phyloP scores from a whole-genome alignment of 73 alveolate genomes.

The Paramecium biaurelia region DNA sequence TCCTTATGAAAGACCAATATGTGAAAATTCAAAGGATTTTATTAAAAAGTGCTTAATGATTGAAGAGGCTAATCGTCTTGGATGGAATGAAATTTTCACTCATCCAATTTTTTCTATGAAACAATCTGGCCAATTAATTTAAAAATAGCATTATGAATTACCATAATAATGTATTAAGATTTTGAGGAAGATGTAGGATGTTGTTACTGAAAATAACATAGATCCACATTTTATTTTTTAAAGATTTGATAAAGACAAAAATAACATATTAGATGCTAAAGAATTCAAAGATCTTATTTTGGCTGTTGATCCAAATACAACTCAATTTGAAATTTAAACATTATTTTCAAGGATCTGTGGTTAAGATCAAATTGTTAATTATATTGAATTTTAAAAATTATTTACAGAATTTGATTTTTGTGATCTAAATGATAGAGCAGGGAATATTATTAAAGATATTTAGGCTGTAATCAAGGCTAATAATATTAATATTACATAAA shows the following conservation, averaged over 20 bases:
- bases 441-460: conserved; percentile 41
- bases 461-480: conserved; percentile 58
- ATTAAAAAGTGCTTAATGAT: conserved; percentile 34
- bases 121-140: background rate
- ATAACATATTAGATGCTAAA: background rate
- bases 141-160: background rate
- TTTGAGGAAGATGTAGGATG: conserved; percentile 27
- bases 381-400: conserved; percentile 41
- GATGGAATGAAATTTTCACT: conserved; percentile 53
- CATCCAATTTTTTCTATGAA: conserved; percentile 7
- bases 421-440: conserved; percentile 58
- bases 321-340: background rate
- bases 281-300: conserved; percentile 24
- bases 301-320: conserved; percentile 11
- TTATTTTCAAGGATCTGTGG: background rate
- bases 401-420: conserved; percentile 60
- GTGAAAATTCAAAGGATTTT: conserved; percentile 20
- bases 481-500: conserved; percentile 43
- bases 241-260: conserved; percentile 39
- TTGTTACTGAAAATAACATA: conserved; percentile 14
- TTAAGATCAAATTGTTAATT: conserved; percentile 40
- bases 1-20: conserved; percentile 60
- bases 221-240: conserved; percentile 34
- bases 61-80: conserved; percentile 47
- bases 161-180: conserved; percentile 12